Evolutionary conservation across 768 basidiomycete genomes (phyloP), one percentile per base, ranked within the genome.

Genomic region (Lentinula aciculospora): DNA sequence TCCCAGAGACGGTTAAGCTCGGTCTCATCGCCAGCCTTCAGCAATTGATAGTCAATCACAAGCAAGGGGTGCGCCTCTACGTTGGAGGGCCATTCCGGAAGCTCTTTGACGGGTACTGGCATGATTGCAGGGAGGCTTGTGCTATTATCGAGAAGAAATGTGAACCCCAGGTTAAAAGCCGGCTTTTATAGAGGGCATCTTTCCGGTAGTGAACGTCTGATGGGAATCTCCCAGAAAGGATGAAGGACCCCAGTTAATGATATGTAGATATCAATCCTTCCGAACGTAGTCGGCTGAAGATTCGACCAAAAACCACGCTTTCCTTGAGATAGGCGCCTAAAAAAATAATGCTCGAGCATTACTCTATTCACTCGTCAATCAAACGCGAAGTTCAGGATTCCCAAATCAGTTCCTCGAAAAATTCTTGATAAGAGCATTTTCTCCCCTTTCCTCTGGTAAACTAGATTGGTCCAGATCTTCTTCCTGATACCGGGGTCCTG

Each of bases 1-100:
- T 67, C 61, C 73, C 74, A 79, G 3, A 81, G 69, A 21, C 60
- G 66, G 25, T 75, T 70, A 15, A 73, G 66, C 63, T 80, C 78
- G 4, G 60, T 46, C n/a, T 62, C 37, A 55, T 77, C 69, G 2
- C 72, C 67, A 0, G 65, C 67, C 17, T 65, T 60, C 46, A 80
- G 58, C 34, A 72, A 69, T 29, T 57, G 56, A 57, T 74, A 80
- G 67, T 80, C 77, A 37, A 80, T 67, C 37, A 79, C 68, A 31
- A 76, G 67, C 28, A 81, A 66, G 0, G 76, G 73, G 53, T 76
- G 74, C 12, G 70, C 72, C 4, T 75, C 72, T 15, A 75, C 69
- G 61, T 76, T 69, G 39, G 65, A 62, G 3, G 79, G 77, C 65
- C 79, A 80, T 21, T 74, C 69, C 0, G 71, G 72, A 17, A 53